phyloP scores from a whole-genome alignment of 2,329 filamentous ascomycete species.

The Cordyceps fumosorosea region DNA sequence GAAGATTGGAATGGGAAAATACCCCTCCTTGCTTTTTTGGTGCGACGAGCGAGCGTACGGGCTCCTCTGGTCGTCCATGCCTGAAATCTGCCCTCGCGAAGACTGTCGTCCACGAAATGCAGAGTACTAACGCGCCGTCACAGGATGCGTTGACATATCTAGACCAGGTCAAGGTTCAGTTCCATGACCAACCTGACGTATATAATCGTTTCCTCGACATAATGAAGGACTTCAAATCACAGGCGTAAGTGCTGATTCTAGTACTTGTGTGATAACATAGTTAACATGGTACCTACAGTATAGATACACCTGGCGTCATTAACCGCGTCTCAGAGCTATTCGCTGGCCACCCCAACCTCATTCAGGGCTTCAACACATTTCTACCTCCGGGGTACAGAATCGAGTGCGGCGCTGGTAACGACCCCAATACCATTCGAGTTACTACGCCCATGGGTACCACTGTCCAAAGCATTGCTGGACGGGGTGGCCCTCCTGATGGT shows the following conservation, averaged over 20 bases:
- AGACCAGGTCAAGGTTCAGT: conserved; percentile 97
- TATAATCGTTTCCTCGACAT: conserved; percentile 97
- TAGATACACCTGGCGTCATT: conserved; percentile 96
- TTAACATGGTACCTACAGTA: conserved; percentile 44
- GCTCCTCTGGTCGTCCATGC: neutral
- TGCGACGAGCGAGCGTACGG: neutral
- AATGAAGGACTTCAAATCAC: conserved; percentile 99
- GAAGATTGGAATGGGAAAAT: conserved; percentile 21
- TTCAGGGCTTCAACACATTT: conserved; percentile 98
- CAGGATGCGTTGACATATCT: conserved; percentile 83
- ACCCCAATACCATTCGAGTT: conserved; percentile 92
- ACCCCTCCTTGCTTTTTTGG: neutral
- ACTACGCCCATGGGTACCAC: conserved; percentile 98
- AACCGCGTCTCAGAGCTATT: conserved; percentile 94
- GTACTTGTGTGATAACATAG: neutral
- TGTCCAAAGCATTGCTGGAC: conserved; percentile 71
- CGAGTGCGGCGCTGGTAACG: conserved; percentile 87
- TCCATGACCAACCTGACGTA: conserved; percentile 92
- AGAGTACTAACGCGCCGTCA: conserved; percentile 14
- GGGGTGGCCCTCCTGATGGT: conserved; percentile 41
- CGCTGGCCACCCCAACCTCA: conserved; percentile 87
- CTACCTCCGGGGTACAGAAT: conserved; percentile 93
- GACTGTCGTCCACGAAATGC: neutral
- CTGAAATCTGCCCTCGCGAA: neutral
- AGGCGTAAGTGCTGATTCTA: conserved; percentile 57